These are phyloP conservation scores for Podila verticillata DNA, from an alignment of 192 early-diverging fungal genomes.

Conservation along the genomic window DNA sequence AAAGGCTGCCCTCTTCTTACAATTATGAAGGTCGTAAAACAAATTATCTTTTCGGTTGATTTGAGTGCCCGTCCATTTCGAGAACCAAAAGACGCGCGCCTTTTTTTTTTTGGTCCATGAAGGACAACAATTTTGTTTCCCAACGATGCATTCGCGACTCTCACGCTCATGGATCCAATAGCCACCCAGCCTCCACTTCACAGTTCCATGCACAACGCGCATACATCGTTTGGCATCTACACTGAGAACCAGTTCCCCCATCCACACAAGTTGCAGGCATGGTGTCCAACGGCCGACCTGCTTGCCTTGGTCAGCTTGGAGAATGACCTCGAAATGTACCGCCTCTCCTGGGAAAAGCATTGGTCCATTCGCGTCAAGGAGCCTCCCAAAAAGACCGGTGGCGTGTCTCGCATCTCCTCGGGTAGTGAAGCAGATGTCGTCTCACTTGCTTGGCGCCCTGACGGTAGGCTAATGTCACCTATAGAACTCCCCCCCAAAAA, in stretches of 20 bases:
- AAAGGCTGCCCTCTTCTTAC: too few relatives aligned
- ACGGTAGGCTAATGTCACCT: constrained; percentile 15
- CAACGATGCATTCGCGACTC: too few relatives aligned
- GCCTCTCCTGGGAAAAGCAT: constrained; percentile 33
- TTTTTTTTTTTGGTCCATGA: too few relatives aligned
- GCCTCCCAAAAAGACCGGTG: background rate
- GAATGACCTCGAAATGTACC: constrained; percentile 35
- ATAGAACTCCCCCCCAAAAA: too few relatives aligned
- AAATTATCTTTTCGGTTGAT: too few relatives aligned
- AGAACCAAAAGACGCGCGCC: too few relatives aligned
- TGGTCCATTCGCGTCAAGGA: constrained; percentile 22
- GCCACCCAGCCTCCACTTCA: background rate
- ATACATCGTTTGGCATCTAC: constrained; percentile 15
- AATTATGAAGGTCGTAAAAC: too few relatives aligned
- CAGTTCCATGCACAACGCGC: background rate
- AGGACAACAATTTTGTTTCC: too few relatives aligned
- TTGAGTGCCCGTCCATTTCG: too few relatives aligned
- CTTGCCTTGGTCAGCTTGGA: constrained; percentile 27
- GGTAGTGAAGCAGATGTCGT: constrained; percentile 8
- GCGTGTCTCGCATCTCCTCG: background rate
- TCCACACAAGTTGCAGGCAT: constrained; percentile 15
- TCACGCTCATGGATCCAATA: too few relatives aligned
- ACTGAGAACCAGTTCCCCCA: constrained; percentile 21
- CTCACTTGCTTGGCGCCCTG: constrained; percentile 40
- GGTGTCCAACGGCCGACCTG: constrained; percentile 36